These are phyloP conservation scores for Favolaschia claudopus DNA, from an alignment of 768 basidiomycete genomes.

Conservation along the genomic window DNA sequence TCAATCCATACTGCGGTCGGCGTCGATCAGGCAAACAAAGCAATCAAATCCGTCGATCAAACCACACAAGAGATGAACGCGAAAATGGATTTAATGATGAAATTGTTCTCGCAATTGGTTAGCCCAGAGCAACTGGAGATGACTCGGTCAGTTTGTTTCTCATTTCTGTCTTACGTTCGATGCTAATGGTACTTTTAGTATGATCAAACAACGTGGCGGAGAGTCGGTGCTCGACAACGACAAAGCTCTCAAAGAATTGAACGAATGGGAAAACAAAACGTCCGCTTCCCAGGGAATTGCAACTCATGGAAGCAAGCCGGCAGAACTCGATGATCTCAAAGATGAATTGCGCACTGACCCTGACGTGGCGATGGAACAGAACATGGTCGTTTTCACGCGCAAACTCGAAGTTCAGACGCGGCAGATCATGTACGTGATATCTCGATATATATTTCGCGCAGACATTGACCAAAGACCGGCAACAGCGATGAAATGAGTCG, in stretches of 20 bases:
- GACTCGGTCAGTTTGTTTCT: conserved; percentile 3
- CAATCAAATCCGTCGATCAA: conserved; percentile 10
- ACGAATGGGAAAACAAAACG: conserved; percentile 20
- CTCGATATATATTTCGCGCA: too few species aligned
- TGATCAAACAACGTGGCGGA: conserved; percentile 34
- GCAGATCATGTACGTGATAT: conserved; percentile 27
- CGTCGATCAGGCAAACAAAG: conserved; percentile 21
- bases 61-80: conserved; percentile 18
- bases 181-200: not conserved
- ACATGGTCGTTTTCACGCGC: conserved; percentile 37
- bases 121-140: conserved; percentile 36
- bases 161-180: not conserved
- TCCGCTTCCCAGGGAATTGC: not conserved
- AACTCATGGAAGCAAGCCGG: not conserved
- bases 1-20: conserved; percentile 35
- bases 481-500: conserved; percentile 31
- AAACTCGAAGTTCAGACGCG: conserved; percentile 42
- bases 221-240: conserved; percentile 30
- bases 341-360: conserved; percentile 34
- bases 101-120: conserved; percentile 30
- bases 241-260: conserved; percentile 31
- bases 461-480: not conserved
- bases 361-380: conserved; percentile 33
- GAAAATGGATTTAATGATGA: conserved; percentile 32
- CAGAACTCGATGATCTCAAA: conserved; percentile 23